Evolutionary conservation across 108 stramenopile species (phyloP).

Genomic region (Stephanodiscus triporus): DNA sequence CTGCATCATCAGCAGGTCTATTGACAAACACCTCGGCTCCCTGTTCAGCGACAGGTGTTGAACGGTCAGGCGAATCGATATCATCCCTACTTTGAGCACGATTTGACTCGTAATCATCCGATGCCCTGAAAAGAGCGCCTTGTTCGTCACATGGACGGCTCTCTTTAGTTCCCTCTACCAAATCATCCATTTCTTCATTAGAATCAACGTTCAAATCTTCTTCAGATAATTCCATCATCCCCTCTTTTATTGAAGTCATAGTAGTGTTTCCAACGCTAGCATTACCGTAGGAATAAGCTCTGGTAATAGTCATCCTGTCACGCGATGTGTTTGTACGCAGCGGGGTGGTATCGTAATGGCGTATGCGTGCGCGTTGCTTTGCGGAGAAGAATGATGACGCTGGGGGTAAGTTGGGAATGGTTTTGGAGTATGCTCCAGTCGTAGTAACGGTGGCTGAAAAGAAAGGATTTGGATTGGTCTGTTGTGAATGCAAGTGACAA

Average conservation of each 20-base stretch:
- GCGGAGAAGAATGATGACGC: conserved; percentile 16
- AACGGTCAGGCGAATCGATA: background rate
- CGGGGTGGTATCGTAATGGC: conserved; percentile 14
- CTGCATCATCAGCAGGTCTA: background rate
- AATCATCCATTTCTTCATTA: background rate
- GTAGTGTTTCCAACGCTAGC: background rate
- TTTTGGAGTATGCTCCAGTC: background rate
- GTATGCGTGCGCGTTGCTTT: conserved; percentile 5
- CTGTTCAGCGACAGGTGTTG: background rate
- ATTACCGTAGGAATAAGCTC: background rate
- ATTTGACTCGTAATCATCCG: background rate
- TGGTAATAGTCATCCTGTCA: background rate
- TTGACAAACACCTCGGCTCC: background rate
- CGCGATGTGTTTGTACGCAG: conserved; percentile 8
- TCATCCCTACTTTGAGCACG: conserved; percentile 2
- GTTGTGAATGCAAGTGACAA: background rate
- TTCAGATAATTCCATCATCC: background rate
- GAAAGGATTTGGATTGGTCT: background rate
- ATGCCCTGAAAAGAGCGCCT: background rate
- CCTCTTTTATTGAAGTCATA: conserved; percentile 9
- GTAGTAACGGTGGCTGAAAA: background rate
- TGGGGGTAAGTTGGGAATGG: conserved; percentile 6
- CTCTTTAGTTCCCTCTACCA: background rate
- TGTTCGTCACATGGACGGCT: background rate
- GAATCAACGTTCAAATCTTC: background rate